phyloP scores from a whole-genome alignment of 2,329 filamentous ascomycete species.

The Fusarium heterosporum region DNA sequence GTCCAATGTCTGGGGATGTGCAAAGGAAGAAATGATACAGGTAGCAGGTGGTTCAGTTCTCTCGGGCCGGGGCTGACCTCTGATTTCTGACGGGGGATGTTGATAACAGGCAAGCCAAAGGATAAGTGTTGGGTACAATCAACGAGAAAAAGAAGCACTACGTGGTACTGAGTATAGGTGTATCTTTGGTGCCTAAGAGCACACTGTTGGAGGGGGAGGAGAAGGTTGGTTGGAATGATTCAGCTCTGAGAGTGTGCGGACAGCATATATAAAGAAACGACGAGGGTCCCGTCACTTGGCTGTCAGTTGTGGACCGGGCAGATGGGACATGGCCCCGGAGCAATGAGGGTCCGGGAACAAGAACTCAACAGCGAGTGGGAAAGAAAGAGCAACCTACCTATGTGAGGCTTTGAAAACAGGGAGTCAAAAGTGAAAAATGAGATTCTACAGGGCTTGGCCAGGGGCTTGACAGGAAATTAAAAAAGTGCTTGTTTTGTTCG shows the following conservation, averaged over 20 bases:
- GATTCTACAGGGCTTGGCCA: constrained; percentile 25
- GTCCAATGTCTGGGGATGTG: constrained; percentile 6
- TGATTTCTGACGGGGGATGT: background rate
- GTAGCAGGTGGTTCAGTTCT: constrained; percentile 14
- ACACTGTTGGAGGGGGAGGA: constrained; percentile 5
- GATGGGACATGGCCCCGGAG: constrained; percentile 25
- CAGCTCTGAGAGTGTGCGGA: constrained; percentile 12
- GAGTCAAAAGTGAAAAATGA: constrained; percentile 39
- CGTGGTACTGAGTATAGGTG: constrained; percentile 7
- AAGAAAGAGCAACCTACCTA: background rate
- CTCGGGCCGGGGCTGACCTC: no score
- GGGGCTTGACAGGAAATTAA: constrained; percentile 22
- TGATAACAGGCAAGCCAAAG: background rate
- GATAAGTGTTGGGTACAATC: background rate
- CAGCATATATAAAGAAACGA: constrained; percentile 21
- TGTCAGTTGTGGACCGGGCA: constrained; percentile 16
- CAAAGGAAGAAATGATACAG: constrained; percentile 21
- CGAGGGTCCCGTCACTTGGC: background rate
- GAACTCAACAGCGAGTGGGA: constrained; percentile 13
- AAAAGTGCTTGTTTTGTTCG: constrained; percentile 19
- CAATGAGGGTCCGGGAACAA: constrained; percentile 29
- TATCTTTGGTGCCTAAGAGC: constrained; percentile 34
- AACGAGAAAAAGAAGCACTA: constrained; percentile 8
- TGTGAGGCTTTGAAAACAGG: constrained; percentile 27
- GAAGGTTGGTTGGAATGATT: constrained; percentile 12